Conservation (phyloP, 495 filamentous ascomycete genomes). For the Clavariopsis aquatica region DNA sequence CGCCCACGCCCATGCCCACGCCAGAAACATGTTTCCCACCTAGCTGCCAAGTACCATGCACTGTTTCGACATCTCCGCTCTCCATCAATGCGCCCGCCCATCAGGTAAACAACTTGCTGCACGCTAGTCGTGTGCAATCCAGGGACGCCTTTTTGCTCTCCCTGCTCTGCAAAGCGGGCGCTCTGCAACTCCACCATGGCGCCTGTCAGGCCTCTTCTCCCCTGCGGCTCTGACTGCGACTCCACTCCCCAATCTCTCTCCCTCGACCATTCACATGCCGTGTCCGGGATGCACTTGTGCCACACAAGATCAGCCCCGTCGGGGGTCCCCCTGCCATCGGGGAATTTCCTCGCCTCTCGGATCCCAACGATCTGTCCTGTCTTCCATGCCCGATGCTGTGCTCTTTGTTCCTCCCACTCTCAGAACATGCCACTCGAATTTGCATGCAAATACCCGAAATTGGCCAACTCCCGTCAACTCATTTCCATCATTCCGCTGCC, state of each 20-base stretch:
- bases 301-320: background rate
- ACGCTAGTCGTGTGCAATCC: background rate
- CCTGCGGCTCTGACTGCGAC: background rate
- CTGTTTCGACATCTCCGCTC: slow-evolving; percentile 4
- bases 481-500: background rate
- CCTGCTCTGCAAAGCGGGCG: background rate
- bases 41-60: background rate
- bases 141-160: background rate
- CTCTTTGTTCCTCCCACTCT: background rate
- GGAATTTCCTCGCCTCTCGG: slow-evolving; percentile 9
- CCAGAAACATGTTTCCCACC: background rate
- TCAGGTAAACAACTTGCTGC: background rate
- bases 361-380: background rate
- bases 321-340: slow-evolving; percentile 4
- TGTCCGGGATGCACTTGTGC: background rate
- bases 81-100: background rate
- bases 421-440: slow-evolving; percentile 1
- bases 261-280: background rate
- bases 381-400: background rate
- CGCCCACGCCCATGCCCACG: too few species aligned
- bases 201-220: slow-evolving; percentile 8
- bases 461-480: background rate
- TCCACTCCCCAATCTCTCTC: background rate
- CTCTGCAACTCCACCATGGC: slow-evolving; percentile 6
- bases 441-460: slow-evolving; percentile 8